Conservation (phyloP, 2,329 filamentous ascomycete genomes). For the Aspergillus sp. region DNA sequence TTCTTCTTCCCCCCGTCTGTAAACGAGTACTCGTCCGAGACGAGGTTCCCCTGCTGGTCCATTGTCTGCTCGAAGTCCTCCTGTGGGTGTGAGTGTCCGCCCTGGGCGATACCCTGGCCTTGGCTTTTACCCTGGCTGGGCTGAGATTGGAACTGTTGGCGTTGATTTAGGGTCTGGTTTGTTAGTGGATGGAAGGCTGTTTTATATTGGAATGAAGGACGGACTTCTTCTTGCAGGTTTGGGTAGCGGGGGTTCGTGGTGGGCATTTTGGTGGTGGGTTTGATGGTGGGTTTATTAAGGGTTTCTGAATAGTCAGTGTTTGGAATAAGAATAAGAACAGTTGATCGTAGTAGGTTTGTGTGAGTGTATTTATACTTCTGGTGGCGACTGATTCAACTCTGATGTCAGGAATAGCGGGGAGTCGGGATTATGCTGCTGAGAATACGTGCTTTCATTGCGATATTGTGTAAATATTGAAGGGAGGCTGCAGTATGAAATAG, state of each 20-base stretch:
- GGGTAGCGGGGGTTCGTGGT: neutral
- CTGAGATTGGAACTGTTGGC: no score
- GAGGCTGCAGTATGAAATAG: no score
- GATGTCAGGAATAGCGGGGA: neutral
- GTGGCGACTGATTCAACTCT: neutral
- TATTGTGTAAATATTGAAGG: no score
- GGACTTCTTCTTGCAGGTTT: no score
- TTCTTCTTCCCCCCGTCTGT: neutral
- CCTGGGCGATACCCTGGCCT: no score
- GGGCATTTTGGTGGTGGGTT: neutral
- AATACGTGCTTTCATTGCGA: no score
- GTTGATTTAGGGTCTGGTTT: no score
- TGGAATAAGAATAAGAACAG: neutral
- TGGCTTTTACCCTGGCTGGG: no score
- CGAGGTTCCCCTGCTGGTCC: neutral
- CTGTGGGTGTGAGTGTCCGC: neutral
- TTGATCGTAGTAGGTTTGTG: neutral
- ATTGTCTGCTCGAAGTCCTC: neutral
- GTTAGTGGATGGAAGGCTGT: no score
- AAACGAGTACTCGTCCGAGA: neutral
- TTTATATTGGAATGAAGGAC: no score
- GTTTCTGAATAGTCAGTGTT: neutral
- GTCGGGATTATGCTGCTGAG: no score
- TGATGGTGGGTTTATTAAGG: neutral
- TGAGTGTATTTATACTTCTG: neutral